A percentile compares a stretch with the other conserved stretches of the same genome.
phyloP scores from a whole-genome alignment of 179 eudicot species.

The Beta corolliflora region DNA sequence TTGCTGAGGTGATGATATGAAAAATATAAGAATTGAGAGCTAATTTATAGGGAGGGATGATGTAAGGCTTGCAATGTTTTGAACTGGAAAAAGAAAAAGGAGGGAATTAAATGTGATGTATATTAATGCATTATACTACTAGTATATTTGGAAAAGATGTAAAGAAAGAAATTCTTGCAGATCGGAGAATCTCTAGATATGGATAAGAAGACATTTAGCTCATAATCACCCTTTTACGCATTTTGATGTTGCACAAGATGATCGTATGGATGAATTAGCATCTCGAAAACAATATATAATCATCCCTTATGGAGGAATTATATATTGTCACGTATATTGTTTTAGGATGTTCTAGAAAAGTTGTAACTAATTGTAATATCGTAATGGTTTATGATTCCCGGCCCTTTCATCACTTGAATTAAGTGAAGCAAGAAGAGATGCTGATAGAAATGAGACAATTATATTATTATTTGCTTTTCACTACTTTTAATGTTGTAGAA shows the following conservation, averaged over 20 bases:
- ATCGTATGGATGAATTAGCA: constrained; percentile 7
- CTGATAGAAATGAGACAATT: no score
- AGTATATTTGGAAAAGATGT: constrained; percentile 6
- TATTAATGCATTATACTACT: background rate
- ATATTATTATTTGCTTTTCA: no score
- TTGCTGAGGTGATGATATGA: constrained; percentile 8
- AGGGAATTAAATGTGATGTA: no score
- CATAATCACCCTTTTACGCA: background rate
- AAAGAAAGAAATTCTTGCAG: constrained; percentile 19
- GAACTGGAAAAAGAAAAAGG: background rate
- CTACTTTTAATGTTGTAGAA: no score
- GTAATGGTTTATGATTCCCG: no score
- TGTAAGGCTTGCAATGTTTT: constrained; percentile 19
- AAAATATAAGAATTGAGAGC: background rate
- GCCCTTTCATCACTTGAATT: no score
- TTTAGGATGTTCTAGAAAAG: background rate
- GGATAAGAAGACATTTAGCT: constrained; percentile 23
- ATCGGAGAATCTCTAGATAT: constrained; percentile 13
- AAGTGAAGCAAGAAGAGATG: no score
- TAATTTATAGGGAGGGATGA: constrained; percentile 23
- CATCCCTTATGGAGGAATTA: background rate
- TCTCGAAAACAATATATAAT: background rate
- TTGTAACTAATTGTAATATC: background rate
- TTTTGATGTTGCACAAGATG: constrained; percentile 15
- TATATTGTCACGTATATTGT: background rate